Conservation (phyloP, 768 basidiomycete genomes). For the Pulveroboletus ravenelii region DNA sequence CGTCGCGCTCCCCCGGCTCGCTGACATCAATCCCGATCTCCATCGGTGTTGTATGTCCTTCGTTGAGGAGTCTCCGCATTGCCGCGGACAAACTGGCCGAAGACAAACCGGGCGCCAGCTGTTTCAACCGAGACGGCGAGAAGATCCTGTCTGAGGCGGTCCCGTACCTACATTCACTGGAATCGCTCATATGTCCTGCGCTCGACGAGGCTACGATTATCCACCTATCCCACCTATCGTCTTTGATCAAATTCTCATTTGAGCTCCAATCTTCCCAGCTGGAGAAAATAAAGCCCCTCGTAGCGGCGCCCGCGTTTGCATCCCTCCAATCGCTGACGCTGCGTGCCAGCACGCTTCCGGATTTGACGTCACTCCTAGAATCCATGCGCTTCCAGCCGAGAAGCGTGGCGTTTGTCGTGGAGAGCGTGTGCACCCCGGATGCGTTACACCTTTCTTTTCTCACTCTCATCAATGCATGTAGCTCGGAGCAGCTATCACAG, state of each 20-base stretch:
- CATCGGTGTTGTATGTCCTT: conserved; percentile 20
- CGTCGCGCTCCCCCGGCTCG: conserved; percentile 11
- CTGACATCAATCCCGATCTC: conserved; percentile 15
- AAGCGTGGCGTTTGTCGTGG: conserved; percentile 14
- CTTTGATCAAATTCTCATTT: conserved; percentile 13
- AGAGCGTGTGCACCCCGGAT: conserved; percentile 8
- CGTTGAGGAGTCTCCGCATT: conserved; percentile 14
- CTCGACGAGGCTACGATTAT: conserved; percentile 19
- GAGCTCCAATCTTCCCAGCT: conserved; percentile 12
- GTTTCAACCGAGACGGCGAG: conserved; percentile 10
- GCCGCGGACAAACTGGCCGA: neutral
- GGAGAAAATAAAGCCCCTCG: conserved; percentile 8
- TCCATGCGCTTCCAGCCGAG: conserved; percentile 14
- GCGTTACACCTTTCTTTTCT: conserved; percentile 22
- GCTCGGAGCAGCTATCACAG: neutral
- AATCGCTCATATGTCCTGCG: conserved; percentile 15
- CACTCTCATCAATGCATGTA: conserved; percentile 12
- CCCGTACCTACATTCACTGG: conserved; percentile 14
- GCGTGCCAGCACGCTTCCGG: conserved; percentile 6
- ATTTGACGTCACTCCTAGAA: conserved; percentile 20
- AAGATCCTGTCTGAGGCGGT: conserved; percentile 21
- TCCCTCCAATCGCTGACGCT: conserved; percentile 11
- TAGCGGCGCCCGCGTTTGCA: conserved; percentile 16
- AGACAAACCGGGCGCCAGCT: neutral
- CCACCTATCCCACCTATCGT: conserved; percentile 22